These are phyloP conservation scores for Mycena galopus DNA, from an alignment of 768 basidiomycete species.

Conservation along the genomic window DNA sequence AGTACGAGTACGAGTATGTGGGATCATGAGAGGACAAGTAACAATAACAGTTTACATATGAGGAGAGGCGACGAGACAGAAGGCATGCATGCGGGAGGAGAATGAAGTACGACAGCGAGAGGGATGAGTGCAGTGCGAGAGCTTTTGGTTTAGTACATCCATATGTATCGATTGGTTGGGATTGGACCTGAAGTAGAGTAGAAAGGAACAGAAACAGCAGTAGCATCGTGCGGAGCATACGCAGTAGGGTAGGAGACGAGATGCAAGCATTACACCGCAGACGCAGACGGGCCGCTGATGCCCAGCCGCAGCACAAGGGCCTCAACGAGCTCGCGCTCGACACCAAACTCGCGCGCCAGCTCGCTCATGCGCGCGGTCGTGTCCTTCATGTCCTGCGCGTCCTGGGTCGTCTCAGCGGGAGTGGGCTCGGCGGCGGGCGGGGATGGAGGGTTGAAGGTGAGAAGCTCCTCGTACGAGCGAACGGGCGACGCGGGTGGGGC, in stretches of 20 bases:
- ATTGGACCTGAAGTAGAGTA: neutral
- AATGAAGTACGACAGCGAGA: neutral
- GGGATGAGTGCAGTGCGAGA: constrained; percentile 30
- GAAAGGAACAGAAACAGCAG: neutral
- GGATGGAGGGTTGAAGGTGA: neutral
- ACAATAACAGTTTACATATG: neutral
- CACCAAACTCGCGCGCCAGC: constrained; percentile 83
- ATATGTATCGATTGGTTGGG: neutral
- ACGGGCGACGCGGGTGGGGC: constrained; percentile 27
- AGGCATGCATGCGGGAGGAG: neutral
- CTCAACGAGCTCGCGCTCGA: constrained; percentile 75
- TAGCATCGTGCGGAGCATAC: too few species aligned
- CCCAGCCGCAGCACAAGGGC: constrained; percentile 73
- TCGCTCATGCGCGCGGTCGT: constrained; percentile 55
- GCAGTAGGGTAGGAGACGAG: neutral
- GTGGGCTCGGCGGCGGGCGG: neutral
- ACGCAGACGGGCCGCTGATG: constrained; percentile 10
- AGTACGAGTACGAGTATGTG: neutral
- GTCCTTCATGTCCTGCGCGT: constrained; percentile 19
- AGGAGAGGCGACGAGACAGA: neutral
- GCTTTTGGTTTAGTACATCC: constrained; percentile 30
- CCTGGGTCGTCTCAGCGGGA: neutral
- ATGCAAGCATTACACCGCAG: neutral
- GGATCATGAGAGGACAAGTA: neutral
- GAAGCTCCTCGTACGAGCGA: constrained; percentile 1